Conservation (phyloP, 257 asterid species). For the Ophiorrhiza pumila region DNA sequence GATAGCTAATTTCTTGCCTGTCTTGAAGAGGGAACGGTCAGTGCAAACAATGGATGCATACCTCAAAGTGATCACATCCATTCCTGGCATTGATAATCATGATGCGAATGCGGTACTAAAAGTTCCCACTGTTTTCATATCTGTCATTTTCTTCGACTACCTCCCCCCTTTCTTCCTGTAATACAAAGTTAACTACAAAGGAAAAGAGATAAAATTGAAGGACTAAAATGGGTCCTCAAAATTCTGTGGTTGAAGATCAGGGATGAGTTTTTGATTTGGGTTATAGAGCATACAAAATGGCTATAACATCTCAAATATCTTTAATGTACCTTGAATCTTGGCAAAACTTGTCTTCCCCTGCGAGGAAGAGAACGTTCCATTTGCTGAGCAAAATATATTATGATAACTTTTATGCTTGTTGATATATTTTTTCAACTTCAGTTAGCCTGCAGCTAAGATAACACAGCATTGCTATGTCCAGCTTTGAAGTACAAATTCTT, state of each 20-base stretch:
- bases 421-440: no score
- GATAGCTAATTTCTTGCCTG: slow-evolving; percentile 19
- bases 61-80: slow-evolving; percentile 75
- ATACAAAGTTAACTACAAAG: neutral
- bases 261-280: neutral
- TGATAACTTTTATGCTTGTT: neutral
- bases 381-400: neutral
- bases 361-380: neutral
- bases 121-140: neutral
- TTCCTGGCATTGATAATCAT: slow-evolving; percentile 86
- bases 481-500: neutral
- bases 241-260: neutral
- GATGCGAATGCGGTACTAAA: slow-evolving; percentile 73
- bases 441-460: neutral
- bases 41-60: slow-evolving; percentile 66
- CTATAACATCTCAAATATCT: neutral
- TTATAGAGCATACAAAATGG: neutral
- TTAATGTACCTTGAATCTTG: neutral
- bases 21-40: slow-evolving; percentile 67
- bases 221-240: no score
- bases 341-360: neutral
- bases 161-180: neutral
- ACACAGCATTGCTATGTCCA: neutral
- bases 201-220: neutral
- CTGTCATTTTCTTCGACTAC: neutral